Percentiles rank a stretch among this genome's conserved stretches.
These are phyloP conservation scores for Spinacia oleracea DNA, from an alignment of 179 eudicot genomes.

Conservation along the genomic window DNA sequence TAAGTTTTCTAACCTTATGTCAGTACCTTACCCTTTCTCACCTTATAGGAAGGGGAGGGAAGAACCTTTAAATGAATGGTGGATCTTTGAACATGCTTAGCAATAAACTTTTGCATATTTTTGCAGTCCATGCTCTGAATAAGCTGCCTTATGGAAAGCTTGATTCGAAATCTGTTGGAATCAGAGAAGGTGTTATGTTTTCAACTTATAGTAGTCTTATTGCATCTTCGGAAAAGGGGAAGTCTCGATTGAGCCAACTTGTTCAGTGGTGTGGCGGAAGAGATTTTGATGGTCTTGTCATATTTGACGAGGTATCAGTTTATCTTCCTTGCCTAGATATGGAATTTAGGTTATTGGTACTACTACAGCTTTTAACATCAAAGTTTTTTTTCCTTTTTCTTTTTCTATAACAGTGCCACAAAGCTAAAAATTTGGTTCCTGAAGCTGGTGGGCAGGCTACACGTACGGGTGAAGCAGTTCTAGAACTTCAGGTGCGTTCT, in stretches of 20 bases:
- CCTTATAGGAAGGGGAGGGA: not conserved
- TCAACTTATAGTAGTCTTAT: conserved; percentile 96
- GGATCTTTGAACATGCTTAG: not conserved
- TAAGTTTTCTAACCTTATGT: too few relatives aligned
- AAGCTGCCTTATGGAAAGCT: conserved; percentile 96
- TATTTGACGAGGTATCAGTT: conserved; percentile 87
- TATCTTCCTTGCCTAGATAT: not conserved
- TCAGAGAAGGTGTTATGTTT: conserved; percentile 93
- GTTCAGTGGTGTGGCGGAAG: conserved; percentile 96
- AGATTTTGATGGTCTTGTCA: conserved; percentile 78
- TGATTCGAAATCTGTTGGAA: conserved; percentile 89
- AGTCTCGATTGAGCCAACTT: conserved; percentile 92
- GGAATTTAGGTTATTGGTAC: not conserved
- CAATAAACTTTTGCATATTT: not conserved
- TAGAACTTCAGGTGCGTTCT: conserved; percentile 88
- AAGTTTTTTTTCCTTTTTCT: not conserved
- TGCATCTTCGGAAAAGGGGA: conserved; percentile 98
- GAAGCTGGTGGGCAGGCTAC: conserved; percentile 99
- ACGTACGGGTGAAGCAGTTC: conserved; percentile 98
- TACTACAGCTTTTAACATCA: not conserved
- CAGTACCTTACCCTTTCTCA: not conserved
- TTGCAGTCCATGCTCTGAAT: conserved; percentile 95
- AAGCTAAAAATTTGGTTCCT: conserved; percentile 97
- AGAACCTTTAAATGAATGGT: not conserved
- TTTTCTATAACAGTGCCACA: conserved; percentile 72